Percentiles rank a stretch among this genome's conserved stretches.
These are phyloP conservation scores for Mycena crocata DNA, from an alignment of 768 basidiomycete genomes.

Conservation along the genomic window DNA sequence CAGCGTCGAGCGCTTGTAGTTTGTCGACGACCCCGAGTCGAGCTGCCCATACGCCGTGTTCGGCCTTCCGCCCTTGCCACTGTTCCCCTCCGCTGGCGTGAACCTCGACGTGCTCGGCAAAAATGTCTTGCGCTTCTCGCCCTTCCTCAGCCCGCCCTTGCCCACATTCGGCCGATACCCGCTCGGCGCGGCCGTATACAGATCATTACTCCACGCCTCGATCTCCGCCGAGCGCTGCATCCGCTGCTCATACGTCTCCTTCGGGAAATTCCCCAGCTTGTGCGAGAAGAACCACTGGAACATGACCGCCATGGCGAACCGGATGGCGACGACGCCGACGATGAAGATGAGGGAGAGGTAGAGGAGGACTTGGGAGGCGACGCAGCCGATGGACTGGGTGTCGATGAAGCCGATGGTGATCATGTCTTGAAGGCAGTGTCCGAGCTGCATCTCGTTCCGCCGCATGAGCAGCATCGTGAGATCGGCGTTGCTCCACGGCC, in stretches of 20 bases:
- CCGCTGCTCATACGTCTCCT: slow-evolving; percentile 92
- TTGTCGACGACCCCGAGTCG: slow-evolving; percentile 59
- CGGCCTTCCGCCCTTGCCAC: slow-evolving; percentile 65
- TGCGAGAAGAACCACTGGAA: no score
- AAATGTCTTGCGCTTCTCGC: slow-evolving; percentile 64
- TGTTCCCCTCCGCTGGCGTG: slow-evolving; percentile 78
- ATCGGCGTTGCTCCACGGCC: slow-evolving; percentile 85
- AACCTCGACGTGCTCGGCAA: slow-evolving; percentile 80
- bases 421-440: slow-evolving; percentile 87
- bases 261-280: slow-evolving; percentile 93
- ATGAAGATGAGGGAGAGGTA: slow-evolving; percentile 97
- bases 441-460: slow-evolving; percentile 72
- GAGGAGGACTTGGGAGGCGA: slow-evolving; percentile 91
- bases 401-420: slow-evolving; percentile 90
- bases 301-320: no score
- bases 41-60: slow-evolving; percentile 77
- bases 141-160: slow-evolving; percentile 71
- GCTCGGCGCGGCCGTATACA: slow-evolving; percentile 93
- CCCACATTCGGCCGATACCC: slow-evolving; percentile 90
- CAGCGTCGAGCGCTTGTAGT: slow-evolving; percentile 73
- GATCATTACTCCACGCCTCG: slow-evolving; percentile 96
- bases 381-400: slow-evolving; percentile 94
- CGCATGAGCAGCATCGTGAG: slow-evolving; percentile 89
- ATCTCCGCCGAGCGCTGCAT: slow-evolving; percentile 92
- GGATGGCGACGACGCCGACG: no score